phyloP scores from a whole-genome alignment of 2,329 filamentous ascomycete genomes.

The Colletotrichum destructivum region DNA sequence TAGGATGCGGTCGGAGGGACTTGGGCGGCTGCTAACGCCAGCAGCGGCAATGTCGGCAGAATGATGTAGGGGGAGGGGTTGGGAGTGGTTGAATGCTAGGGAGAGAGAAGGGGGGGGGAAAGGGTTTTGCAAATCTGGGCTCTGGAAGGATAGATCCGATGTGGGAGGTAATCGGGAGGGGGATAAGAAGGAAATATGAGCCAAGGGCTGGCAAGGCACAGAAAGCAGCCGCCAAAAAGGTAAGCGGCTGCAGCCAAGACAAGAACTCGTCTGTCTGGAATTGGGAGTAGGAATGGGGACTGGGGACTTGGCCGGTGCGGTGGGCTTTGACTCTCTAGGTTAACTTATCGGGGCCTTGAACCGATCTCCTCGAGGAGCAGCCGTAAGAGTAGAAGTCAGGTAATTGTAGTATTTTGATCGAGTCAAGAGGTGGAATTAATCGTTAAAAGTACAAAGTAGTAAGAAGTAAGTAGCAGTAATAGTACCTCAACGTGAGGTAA shows the following conservation, averaged over 20 bases:
- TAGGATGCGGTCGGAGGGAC: slow-evolving; percentile 13
- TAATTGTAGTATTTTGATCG: neutral
- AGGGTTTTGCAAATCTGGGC: slow-evolving; percentile 23
- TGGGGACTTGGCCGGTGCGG: neutral
- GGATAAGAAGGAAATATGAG: slow-evolving; percentile 30
- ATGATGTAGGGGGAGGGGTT: neutral
- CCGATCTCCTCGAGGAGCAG: slow-evolving; percentile 1
- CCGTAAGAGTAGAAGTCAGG: neutral
- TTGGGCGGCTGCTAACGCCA: slow-evolving; percentile 23
- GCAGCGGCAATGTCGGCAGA: slow-evolving; percentile 8
- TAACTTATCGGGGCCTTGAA: neutral
- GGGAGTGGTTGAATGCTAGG: neutral
- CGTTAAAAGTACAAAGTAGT: neutral
- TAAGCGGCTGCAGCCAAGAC: slow-evolving; percentile 1
- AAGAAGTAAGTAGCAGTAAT: neutral
- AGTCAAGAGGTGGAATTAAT: neutral
- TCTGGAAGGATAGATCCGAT: slow-evolving; percentile 22
- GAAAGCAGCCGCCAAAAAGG: slow-evolving; percentile 14
- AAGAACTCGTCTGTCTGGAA: neutral
- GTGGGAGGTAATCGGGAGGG: slow-evolving; percentile 37
- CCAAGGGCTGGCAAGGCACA: slow-evolving; percentile 12
- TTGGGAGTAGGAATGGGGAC: neutral
- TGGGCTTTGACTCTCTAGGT: slow-evolving; percentile 3
- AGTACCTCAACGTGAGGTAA: slow-evolving; percentile 14
- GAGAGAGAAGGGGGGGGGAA: neutral